Percentiles rank a stretch among this genome's conserved stretches.
Evolutionary conservation across 164 flowering plant species (phyloP).

Genomic region (Magnolia changhungtana): DNA sequence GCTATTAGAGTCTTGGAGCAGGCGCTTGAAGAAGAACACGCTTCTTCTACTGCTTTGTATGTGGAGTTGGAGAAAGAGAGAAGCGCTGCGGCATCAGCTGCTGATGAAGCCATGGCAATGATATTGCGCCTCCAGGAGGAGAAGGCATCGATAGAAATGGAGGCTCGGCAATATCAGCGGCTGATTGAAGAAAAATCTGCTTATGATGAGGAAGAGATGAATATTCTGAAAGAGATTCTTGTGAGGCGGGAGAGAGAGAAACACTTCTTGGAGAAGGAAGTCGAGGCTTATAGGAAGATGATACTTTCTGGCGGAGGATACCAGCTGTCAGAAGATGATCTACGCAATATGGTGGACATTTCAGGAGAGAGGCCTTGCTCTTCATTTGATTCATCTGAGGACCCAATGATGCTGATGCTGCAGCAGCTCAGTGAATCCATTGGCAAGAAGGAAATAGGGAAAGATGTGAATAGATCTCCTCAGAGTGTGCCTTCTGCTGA

Average conservation of each 20-base stretch:
- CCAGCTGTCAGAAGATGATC: slow-evolving; percentile 32
- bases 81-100: slow-evolving; percentile 85
- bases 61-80: slow-evolving; percentile 89
- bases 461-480: slow-evolving; percentile 11
- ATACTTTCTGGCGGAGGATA: slow-evolving; percentile 17
- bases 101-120: slow-evolving; percentile 98
- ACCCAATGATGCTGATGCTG: slow-evolving; percentile 35
- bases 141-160: slow-evolving; percentile 85
- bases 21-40: slow-evolving; percentile 64
- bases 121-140: slow-evolving; percentile 87
- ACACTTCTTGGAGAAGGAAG: slow-evolving; percentile 77
- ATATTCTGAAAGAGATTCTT: slow-evolving; percentile 78
- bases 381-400: slow-evolving; percentile 32
- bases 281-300: slow-evolving; percentile 63
- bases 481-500: slow-evolving; percentile 20
- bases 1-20: slow-evolving; percentile 44
- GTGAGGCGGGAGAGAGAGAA: slow-evolving; percentile 79
- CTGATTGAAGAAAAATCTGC: slow-evolving; percentile 78
- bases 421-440: slow-evolving; percentile 41
- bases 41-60: slow-evolving; percentile 52
- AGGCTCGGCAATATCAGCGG: slow-evolving; percentile 81
- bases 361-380: slow-evolving; percentile 10
- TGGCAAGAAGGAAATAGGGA: slow-evolving; percentile 24
- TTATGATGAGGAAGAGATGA: slow-evolving; percentile 91
- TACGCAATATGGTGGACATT: slow-evolving; percentile 13